Evolutionary conservation across 1,139 yeast genomes (phyloP).

Genomic region (Yamadazyma oceani): DNA sequence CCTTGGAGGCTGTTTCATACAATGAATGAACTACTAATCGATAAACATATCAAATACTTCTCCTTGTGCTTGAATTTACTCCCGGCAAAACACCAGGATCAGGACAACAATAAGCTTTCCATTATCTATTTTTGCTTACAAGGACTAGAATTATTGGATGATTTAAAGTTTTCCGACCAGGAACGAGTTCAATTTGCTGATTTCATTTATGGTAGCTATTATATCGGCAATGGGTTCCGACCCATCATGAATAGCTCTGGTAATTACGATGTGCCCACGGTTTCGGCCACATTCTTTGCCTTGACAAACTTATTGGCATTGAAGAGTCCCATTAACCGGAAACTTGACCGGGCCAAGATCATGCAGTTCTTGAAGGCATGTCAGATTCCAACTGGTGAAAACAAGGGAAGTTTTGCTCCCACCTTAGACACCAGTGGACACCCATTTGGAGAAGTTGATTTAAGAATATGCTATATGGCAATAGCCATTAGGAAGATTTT

Average conservation of each 20-base stretch:
- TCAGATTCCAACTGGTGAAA: constrained; percentile 57
- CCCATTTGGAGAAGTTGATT: constrained; percentile 63
- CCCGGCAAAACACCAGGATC: constrained; percentile 51
- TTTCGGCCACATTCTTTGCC: constrained; percentile 72
- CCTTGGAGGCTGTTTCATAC: no score
- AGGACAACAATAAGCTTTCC: constrained; percentile 68
- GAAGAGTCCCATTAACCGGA: constrained; percentile 35
- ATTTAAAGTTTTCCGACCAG: constrained; percentile 27
- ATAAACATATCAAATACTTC: constrained; percentile 53
- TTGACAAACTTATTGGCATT: constrained; percentile 51
- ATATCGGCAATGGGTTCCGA: constrained; percentile 48
- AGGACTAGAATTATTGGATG: constrained; percentile 56
- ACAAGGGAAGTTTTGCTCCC: constrained; percentile 51
- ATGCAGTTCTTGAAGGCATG: constrained; percentile 53
- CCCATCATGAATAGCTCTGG: constrained; percentile 41
- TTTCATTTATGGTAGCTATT: constrained; percentile 50
- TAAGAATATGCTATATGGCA: constrained; percentile 77
- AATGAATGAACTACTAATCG: constrained; percentile 16
- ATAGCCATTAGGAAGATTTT: constrained; percentile 58
- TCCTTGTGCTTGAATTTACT: constrained; percentile 48
- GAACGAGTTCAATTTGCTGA: constrained; percentile 35
- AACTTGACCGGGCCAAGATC: constrained; percentile 44
- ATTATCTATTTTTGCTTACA: constrained; percentile 65
- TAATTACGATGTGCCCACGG: constrained; percentile 56
- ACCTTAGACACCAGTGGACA: constrained; percentile 27